Evolutionary conservation across 2,329 filamentous ascomycete species (phyloP).

Genomic region (Stemphylium vesicarium): DNA sequence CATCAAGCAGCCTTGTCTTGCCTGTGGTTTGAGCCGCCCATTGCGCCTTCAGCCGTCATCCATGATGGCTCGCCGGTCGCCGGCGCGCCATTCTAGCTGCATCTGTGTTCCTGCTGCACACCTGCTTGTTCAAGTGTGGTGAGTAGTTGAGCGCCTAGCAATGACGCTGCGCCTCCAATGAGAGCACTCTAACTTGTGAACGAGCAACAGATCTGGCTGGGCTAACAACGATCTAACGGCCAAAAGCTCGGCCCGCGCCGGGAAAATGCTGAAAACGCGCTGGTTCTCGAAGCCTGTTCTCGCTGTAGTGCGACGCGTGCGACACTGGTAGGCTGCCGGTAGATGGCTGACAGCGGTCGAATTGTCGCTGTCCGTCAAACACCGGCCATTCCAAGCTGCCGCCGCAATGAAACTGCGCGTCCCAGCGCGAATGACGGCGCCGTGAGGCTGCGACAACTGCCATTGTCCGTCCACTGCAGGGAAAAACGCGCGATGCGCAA

Average conservation of each 20-base stretch:
- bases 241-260: constrained; percentile 49
- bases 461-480: constrained; percentile 35
- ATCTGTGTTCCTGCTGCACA: constrained; percentile 39
- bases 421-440: constrained; percentile 27
- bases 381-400: constrained; percentile 20
- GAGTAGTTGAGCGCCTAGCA: constrained; percentile 38
- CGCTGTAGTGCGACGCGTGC: constrained; percentile 31
- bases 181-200: constrained; percentile 23
- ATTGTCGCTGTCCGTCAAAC: constrained; percentile 1
- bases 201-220: constrained; percentile 46
- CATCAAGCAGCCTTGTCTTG: constrained; percentile 50
- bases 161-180: constrained; percentile 30
- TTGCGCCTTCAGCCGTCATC: constrained; percentile 35
- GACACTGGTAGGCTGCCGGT: constrained; percentile 33
- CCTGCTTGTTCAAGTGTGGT: constrained; percentile 45
- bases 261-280: constrained; percentile 35
- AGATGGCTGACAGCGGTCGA: constrained; percentile 38
- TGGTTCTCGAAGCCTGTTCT: constrained; percentile 47
- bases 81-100: constrained; percentile 34
- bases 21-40: constrained; percentile 45
- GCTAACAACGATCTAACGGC: constrained; percentile 41
- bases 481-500: constrained; percentile 40
- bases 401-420: constrained; percentile 10
- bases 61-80: constrained; percentile 16
- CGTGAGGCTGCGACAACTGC: constrained; percentile 42